Percentiles rank a stretch among this genome's conserved stretches.
phyloP scores from a whole-genome alignment of 805 yeast genomes.

The Candida dajiaensis region DNA sequence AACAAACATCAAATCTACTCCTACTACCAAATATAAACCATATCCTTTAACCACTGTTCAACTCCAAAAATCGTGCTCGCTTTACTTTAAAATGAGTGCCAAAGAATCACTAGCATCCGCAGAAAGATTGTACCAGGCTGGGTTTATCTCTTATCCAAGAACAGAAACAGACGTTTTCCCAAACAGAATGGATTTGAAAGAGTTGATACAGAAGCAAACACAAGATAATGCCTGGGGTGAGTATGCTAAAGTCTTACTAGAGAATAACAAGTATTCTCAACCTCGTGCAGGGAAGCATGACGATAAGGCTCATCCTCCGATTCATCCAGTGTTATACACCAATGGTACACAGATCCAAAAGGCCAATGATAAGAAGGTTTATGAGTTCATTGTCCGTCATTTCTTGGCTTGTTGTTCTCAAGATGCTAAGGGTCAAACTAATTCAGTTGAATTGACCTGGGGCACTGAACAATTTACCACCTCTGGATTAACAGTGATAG shows the following conservation, averaged over 20 bases:
- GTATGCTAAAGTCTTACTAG: constrained; percentile 48
- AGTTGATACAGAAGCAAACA: constrained; percentile 55
- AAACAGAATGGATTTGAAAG: constrained; percentile 59
- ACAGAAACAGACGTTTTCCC: constrained; percentile 95
- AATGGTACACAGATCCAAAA: constrained; percentile 24
- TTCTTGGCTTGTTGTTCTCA: constrained; percentile 89
- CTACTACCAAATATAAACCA: constrained; percentile 76
- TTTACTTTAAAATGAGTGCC: constrained; percentile 69
- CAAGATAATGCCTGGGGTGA: constrained; percentile 60
- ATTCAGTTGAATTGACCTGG: constrained; percentile 66
- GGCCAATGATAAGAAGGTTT: constrained; percentile 59
- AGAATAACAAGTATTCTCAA: constrained; percentile 37
- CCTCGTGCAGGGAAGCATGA: constrained; percentile 83
- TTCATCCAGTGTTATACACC: constrained; percentile 71
- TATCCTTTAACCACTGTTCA: constrained; percentile 92
- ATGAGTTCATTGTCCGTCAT: constrained; percentile 79
- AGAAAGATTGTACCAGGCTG: constrained; percentile 78
- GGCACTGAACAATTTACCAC: constrained; percentile 68
- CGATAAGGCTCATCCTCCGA: constrained; percentile 98
- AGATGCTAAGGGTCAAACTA: constrained; percentile 77
- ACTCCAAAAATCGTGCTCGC: constrained; percentile 80
- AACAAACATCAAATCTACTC: constrained; percentile 44
- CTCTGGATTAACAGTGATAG: constrained; percentile 68
- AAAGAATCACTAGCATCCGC: constrained; percentile 74
- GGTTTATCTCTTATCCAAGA: constrained; percentile 91